A percentile compares a stretch with the other conserved stretches of the same genome.
phyloP scores from a whole-genome alignment of 2,329 filamentous ascomycete species.

The Pyrenophora teres region DNA sequence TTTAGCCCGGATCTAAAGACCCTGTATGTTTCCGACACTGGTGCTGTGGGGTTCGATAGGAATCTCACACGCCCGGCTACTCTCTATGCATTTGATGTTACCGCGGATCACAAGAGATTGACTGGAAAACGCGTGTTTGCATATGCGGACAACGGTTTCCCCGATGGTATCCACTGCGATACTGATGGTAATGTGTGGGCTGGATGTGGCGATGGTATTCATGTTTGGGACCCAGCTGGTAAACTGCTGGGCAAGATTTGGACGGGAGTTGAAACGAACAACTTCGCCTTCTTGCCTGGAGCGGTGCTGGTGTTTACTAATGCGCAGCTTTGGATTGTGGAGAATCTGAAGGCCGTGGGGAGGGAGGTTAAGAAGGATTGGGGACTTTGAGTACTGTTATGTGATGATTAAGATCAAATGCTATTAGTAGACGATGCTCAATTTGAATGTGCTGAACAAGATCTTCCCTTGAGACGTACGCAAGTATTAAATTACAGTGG shows the following conservation, averaged over 20 bases:
- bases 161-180: constrained; percentile 64
- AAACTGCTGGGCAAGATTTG: constrained; percentile 63
- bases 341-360: constrained; percentile 39
- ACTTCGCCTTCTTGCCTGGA: constrained; percentile 46
- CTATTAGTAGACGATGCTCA: no score
- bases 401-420: no score
- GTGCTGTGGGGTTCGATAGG: constrained; percentile 42
- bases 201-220: constrained; percentile 60
- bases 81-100: constrained; percentile 52
- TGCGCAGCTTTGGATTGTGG: constrained; percentile 44
- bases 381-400: constrained; percentile 15
- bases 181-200: constrained; percentile 61
- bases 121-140: constrained; percentile 57
- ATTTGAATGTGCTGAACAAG: no score
- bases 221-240: constrained; percentile 59
- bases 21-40: constrained; percentile 56
- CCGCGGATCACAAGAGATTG: constrained; percentile 44
- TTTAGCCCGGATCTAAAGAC: constrained; percentile 51
- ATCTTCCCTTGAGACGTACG: no score
- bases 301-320: constrained; percentile 44
- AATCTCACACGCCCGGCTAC: constrained; percentile 49
- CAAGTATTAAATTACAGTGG: no score
- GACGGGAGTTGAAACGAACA: constrained; percentile 49
- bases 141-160: constrained; percentile 58
- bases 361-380: constrained; percentile 46